A percentile compares a stretch with the other conserved stretches of the same genome.
Evolutionary conservation across 352 stramenopile species (phyloP).

Genomic region (Globisporangium sylvaticum): DNA sequence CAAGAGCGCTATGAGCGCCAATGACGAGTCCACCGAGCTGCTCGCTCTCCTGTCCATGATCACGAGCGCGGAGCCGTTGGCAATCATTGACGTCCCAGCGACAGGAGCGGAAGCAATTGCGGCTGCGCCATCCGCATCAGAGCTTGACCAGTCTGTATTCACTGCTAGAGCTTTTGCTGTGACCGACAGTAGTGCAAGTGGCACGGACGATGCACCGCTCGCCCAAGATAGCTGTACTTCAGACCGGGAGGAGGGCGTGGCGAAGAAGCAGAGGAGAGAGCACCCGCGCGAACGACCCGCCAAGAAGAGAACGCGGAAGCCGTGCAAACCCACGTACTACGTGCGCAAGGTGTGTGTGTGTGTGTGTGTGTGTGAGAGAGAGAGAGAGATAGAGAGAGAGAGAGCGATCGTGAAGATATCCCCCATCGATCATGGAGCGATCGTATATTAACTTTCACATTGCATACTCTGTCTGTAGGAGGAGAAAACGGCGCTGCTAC

Average conservation of each 20-base stretch:
- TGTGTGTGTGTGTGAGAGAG: not conserved
- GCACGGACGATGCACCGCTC: not conserved
- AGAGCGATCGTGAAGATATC: too few species aligned
- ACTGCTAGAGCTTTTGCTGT: not conserved
- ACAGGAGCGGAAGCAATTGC: not conserved
- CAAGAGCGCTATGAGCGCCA: not conserved
- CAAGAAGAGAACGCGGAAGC: not conserved
- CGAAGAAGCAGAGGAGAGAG: not conserved
- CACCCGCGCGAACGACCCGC: not conserved
- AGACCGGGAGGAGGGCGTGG: not conserved
- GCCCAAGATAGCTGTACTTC: not conserved
- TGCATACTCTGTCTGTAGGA: constrained; percentile 13
- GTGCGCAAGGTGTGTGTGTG: constrained; percentile 5
- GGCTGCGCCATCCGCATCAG: not conserved
- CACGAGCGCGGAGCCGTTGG: not conserved
- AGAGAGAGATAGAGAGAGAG: too few species aligned
- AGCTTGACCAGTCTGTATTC: too few species aligned
- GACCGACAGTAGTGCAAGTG: not conserved
- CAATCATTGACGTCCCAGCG: not conserved
- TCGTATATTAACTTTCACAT: too few species aligned
- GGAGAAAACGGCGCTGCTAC: constrained; percentile 34
- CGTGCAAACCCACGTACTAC: constrained; percentile 9
- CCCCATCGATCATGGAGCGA: too few species aligned
- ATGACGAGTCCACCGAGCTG: not conserved
- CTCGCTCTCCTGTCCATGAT: not conserved